Conservation (phyloP, 202 grass and related monocot genomes). For the Cymbopogon flexuosus region DNA sequence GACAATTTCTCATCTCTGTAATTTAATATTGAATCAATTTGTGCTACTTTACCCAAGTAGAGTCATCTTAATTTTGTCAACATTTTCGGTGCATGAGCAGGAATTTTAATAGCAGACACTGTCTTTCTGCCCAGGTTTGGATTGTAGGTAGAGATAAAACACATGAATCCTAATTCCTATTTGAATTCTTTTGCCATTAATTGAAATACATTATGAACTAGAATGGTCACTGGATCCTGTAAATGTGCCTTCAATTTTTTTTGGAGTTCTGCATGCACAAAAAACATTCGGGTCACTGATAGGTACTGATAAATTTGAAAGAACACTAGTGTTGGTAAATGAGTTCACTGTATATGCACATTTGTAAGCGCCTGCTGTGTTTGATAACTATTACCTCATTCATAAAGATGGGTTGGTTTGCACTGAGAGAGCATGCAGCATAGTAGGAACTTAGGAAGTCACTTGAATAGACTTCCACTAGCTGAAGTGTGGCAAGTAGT, state of each 20-base stretch:
- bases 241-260: neutral
- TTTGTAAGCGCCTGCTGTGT: neutral
- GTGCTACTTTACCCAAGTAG: neutral
- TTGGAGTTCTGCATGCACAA: neutral
- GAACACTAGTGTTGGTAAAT: no score
- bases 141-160: neutral
- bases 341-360: neutral
- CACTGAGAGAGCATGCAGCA: neutral
- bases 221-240: neutral
- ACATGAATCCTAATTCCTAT: neutral
- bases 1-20: neutral
- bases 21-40: neutral
- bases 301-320: no score
- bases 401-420: neutral
- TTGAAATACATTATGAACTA: neutral
- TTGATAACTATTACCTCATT: neutral
- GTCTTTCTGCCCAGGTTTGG: neutral
- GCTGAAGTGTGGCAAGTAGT: neutral
- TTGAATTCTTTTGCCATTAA: neutral
- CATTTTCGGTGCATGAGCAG: neutral
- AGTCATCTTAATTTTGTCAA: neutral
- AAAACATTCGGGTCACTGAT: neutral
- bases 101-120: neutral
- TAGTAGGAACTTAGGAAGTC: neutral
- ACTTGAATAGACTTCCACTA: neutral